phyloP scores from a whole-genome alignment of 2,329 filamentous ascomycete species.

The Knufia petricola region DNA sequence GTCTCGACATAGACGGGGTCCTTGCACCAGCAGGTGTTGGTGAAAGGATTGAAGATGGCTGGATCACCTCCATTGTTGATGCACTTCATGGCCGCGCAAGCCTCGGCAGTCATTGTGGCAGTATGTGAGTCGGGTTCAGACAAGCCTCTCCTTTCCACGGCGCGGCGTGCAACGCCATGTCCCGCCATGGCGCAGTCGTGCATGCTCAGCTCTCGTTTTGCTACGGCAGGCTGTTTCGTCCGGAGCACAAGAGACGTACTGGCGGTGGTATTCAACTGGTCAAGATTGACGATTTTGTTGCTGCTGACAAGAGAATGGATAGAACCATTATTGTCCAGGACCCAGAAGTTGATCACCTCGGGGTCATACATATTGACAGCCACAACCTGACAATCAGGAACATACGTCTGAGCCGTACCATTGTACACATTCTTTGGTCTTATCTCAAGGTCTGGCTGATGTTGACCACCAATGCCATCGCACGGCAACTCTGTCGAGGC shows the following conservation, averaged over 20 bases:
- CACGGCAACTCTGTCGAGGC: constrained; percentile 18
- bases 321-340: constrained; percentile 17
- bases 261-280: constrained; percentile 16
- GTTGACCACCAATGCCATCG: constrained; percentile 14
- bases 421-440: constrained; percentile 18
- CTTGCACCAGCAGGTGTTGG: constrained; percentile 19
- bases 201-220: constrained; percentile 11
- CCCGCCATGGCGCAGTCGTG: neutral
- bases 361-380: constrained; percentile 22
- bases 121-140: constrained; percentile 13
- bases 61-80: constrained; percentile 14
- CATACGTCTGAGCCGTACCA: constrained; percentile 13
- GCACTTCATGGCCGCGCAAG: constrained; percentile 20
- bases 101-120: constrained; percentile 18
- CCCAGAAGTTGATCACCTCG: constrained; percentile 18
- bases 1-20: constrained; percentile 13
- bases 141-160: constrained; percentile 14
- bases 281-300: constrained; percentile 19
- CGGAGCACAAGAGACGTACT: constrained; percentile 15
- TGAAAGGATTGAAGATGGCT: constrained; percentile 20
- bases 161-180: constrained; percentile 9
- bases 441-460: constrained; percentile 17
- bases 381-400: constrained; percentile 20
- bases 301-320: constrained; percentile 18
- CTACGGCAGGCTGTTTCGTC: constrained; percentile 5